Evolutionary conservation across 768 basidiomycete genomes (phyloP).

Genomic region (Boletus speciosus): DNA sequence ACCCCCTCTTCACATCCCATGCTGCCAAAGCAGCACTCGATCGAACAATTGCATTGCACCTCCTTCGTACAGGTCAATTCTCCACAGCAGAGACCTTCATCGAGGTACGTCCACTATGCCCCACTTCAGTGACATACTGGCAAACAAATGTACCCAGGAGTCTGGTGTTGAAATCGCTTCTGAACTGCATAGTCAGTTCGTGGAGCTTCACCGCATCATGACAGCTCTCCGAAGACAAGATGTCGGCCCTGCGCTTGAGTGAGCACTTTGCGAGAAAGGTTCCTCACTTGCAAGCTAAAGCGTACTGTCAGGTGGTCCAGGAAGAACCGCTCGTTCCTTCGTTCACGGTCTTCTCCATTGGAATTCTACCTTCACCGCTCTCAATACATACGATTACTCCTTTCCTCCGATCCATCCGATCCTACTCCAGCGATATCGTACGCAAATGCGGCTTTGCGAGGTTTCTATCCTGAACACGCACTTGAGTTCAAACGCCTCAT

Average conservation of each 20-base stretch:
- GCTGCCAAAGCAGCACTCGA: slow-evolving; percentile 61
- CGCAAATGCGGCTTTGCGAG: slow-evolving; percentile 60
- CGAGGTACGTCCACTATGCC: slow-evolving; percentile 42
- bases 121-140: not conserved
- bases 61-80: slow-evolving; percentile 80
- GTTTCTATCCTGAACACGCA: slow-evolving; percentile 60
- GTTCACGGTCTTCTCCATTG: slow-evolving; percentile 68
- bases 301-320: slow-evolving; percentile 67
- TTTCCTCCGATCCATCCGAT: slow-evolving; percentile 57
- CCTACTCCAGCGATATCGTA: slow-evolving; percentile 66
- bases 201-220: slow-evolving; percentile 70
- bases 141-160: slow-evolving; percentile 46
- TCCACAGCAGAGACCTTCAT: slow-evolving; percentile 72
- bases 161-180: slow-evolving; percentile 54
- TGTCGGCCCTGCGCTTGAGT: slow-evolving; percentile 78
- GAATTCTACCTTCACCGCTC: slow-evolving; percentile 91
- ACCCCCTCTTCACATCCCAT: slow-evolving; percentile 61
- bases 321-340: slow-evolving; percentile 62
- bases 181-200: slow-evolving; percentile 53
- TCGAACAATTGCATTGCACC: slow-evolving; percentile 68
- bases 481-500: slow-evolving; percentile 68
- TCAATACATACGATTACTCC: slow-evolving; percentile 78
- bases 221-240: slow-evolving; percentile 62
- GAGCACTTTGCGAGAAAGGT: slow-evolving; percentile 21
- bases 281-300: not conserved